Evolutionary conservation across 257 asterid genomes (phyloP).

Genomic region (Phtheirospermum japonicum): DNA sequence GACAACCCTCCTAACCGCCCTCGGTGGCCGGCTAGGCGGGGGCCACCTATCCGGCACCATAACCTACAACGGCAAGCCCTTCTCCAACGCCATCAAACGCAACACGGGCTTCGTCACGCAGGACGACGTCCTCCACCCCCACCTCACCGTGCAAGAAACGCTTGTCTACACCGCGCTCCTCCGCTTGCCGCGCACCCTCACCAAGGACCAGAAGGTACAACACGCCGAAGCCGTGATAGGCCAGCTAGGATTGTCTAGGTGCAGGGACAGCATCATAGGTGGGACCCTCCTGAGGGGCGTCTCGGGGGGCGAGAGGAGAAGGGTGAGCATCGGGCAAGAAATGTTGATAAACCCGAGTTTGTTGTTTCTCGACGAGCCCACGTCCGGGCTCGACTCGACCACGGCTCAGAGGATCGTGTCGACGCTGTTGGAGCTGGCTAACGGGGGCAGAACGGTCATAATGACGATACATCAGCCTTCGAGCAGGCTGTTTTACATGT

Average conservation of each 20-base stretch:
- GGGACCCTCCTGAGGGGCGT: conserved; percentile 47
- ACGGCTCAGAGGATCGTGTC: conserved; percentile 67
- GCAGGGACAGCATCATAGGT: conserved; percentile 55
- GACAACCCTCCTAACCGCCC: conserved; percentile 65
- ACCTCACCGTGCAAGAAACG: conserved; percentile 69
- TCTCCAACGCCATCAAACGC: conserved; percentile 51
- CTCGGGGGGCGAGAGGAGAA: conserved; percentile 75
- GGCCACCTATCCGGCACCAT: conserved; percentile 44
- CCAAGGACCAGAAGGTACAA: conserved; percentile 35
- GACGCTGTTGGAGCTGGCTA: conserved; percentile 52
- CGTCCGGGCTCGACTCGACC: conserved; percentile 78
- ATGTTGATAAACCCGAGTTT: conserved; percentile 76
- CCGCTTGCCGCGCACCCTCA: conserved; percentile 54
- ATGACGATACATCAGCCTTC: conserved; percentile 91
- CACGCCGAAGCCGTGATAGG: conserved; percentile 53
- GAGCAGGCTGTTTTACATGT: conserved; percentile 63
- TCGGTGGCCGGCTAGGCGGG: conserved; percentile 53
- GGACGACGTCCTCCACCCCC: conserved; percentile 68
- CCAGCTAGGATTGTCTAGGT: conserved; percentile 52
- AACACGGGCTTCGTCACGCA: conserved; percentile 75
- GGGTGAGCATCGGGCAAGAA: conserved; percentile 84
- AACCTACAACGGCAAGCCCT: conserved; percentile 56
- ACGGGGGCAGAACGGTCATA: conserved; percentile 56
- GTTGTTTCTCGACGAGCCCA: conserved; percentile 75
- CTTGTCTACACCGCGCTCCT: conserved; percentile 63